A percentile compares a stretch with the other conserved stretches of the same genome.
phyloP scores from a whole-genome alignment of 116 monocot genomes.

The Iris pallida region DNA sequence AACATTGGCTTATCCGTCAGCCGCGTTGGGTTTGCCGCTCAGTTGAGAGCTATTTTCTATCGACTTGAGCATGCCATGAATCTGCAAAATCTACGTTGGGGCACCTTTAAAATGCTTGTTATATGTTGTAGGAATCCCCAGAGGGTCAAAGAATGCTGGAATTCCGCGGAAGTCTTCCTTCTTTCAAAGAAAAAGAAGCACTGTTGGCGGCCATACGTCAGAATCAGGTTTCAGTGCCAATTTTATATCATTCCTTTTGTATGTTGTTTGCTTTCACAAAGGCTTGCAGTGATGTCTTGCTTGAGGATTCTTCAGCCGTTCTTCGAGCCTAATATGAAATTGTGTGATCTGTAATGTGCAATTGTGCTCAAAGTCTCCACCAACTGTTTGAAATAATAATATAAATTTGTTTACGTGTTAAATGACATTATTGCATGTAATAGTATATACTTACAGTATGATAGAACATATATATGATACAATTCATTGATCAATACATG shows the following conservation, averaged over 20 bases:
- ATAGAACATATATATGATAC: too few species aligned
- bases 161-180: conserved; percentile 89
- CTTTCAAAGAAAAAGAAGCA: conserved; percentile 79
- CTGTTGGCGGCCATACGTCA: conserved; percentile 60
- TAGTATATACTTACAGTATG: too few species aligned
- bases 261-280: conserved; percentile 1
- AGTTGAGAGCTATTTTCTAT: conserved; percentile 6
- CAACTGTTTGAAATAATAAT: not conserved
- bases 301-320: not conserved
- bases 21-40: conserved; percentile 3
- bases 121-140: conserved; percentile 59
- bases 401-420: not conserved
- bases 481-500: too few species aligned
- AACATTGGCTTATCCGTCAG: conserved; percentile 7
- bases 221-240: conserved; percentile 58
- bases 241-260: conserved; percentile 2
- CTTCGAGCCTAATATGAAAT: not conserved
- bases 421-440: too few species aligned
- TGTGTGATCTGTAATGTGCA: not conserved
- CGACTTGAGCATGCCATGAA: too few species aligned
- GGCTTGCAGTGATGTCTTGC: not conserved
- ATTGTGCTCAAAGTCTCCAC: not conserved
- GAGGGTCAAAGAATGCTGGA: conserved; percentile 89
- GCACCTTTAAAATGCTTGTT: not conserved
- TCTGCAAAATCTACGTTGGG: too few species aligned